These are phyloP conservation scores for Cercospora zeae-maydis DNA, from an alignment of 2,329 filamentous ascomycete genomes.

Conservation along the genomic window DNA sequence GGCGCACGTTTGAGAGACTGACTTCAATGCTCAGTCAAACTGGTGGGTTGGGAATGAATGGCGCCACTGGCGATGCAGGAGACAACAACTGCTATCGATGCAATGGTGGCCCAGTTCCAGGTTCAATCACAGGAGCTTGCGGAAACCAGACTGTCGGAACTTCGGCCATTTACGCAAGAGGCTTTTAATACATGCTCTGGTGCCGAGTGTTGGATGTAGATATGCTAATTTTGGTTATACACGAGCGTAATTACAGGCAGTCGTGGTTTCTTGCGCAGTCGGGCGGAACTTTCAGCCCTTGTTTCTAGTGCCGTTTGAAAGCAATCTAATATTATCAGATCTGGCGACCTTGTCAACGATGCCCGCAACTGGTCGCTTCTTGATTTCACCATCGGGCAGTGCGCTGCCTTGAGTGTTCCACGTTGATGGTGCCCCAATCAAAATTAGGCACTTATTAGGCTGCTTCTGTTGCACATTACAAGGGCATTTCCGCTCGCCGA, in stretches of 20 bases:
- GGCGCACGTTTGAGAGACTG: background rate
- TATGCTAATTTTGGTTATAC: conserved; percentile 2
- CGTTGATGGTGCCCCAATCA: too few relatives aligned
- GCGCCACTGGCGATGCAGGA: conserved; percentile 20
- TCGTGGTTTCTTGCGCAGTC: background rate
- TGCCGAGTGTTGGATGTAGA: background rate
- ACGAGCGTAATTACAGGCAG: background rate
- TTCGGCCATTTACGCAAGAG: conserved; percentile 32
- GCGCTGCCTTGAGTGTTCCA: background rate
- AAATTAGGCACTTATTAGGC: background rate
- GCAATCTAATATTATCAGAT: background rate
- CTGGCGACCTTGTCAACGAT: background rate
- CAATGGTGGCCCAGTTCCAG: conserved; percentile 20
- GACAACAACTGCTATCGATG: conserved; percentile 32
- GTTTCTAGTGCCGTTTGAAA: background rate
- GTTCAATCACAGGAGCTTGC: conserved; percentile 25
- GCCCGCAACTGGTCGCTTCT: background rate
- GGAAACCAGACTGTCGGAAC: conserved; percentile 29
- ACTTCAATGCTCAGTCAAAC: background rate
- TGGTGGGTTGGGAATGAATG: conserved; percentile 5
- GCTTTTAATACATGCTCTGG: conserved; percentile 16
- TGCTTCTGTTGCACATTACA: too few relatives aligned
- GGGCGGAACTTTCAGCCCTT: background rate
- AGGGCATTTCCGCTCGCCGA: too few relatives aligned
- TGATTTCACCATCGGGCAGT: background rate